These are phyloP conservation scores for Alliaria petiolata DNA, from an alignment of 345 rosid species.

Conservation along the genomic window DNA sequence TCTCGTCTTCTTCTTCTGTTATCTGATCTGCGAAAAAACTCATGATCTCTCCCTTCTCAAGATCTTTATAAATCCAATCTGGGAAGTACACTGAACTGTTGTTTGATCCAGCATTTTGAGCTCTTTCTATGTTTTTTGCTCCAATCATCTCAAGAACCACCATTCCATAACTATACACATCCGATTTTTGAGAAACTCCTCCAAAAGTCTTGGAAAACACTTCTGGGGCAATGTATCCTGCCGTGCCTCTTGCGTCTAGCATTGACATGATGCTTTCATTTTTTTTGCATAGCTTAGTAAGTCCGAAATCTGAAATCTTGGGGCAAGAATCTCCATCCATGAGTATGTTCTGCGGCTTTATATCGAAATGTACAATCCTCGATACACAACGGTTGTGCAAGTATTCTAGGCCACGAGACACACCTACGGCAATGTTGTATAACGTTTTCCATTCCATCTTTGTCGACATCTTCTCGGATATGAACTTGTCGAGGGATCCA, in stretches of 20 bases:
- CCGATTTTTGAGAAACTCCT: slow-evolving; percentile 39
- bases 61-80: slow-evolving; percentile 21
- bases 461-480: not conserved
- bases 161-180: slow-evolving; percentile 55
- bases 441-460: slow-evolving; percentile 26
- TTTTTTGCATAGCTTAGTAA: slow-evolving; percentile 39
- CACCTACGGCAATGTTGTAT: slow-evolving; percentile 35
- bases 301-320: slow-evolving; percentile 56
- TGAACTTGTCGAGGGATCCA: slow-evolving; percentile 45
- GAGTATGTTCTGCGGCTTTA: slow-evolving; percentile 54
- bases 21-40: slow-evolving; percentile 3
- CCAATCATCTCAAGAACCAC: slow-evolving; percentile 47
- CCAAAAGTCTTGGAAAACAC: slow-evolving; percentile 36
- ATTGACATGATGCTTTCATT: slow-evolving; percentile 40
- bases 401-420: slow-evolving; percentile 50
- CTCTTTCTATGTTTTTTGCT: slow-evolving; percentile 18
- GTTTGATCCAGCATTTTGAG: not conserved
- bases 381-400: slow-evolving; percentile 47
- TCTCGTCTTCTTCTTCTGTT: slow-evolving; percentile 21
- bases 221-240: slow-evolving; percentile 52
- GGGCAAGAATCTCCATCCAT: slow-evolving; percentile 37
- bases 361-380: slow-evolving; percentile 51
- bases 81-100: slow-evolving; percentile 19
- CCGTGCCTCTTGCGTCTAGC: slow-evolving; percentile 42
- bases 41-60: slow-evolving; percentile 13